phyloP scores from a whole-genome alignment of 139 green algal species.

The Micractinium sp. region DNA sequence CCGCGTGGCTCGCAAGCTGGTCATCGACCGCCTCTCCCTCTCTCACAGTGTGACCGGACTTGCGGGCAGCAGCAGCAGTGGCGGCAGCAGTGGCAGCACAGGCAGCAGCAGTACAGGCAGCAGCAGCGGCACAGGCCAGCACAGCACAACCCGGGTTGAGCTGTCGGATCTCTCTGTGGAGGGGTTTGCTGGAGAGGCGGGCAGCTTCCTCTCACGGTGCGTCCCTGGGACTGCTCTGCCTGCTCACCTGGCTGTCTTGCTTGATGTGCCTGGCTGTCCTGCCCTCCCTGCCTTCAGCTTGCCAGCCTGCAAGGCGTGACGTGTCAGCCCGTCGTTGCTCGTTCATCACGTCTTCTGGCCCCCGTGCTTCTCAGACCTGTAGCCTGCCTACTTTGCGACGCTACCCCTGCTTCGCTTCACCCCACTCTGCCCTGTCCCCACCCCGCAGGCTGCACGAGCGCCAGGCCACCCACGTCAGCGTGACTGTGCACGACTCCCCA shows the following conservation, averaged over 20 bases:
- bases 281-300: not conserved
- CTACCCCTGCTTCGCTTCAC: not conserved
- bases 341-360: too few relatives aligned
- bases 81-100: not conserved
- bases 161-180: constrained; percentile 37
- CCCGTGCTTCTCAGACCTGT: not conserved
- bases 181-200: constrained; percentile 44
- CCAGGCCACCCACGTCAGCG: not conserved
- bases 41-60: not conserved
- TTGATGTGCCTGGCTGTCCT: not conserved
- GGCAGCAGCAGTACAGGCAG: not conserved
- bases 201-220: constrained; percentile 56
- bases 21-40: not conserved
- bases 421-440: not conserved
- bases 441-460: constrained; percentile 30
- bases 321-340: too few relatives aligned
- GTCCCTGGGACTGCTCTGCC: not conserved
- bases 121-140: not conserved
- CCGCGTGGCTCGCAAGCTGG: constrained; percentile 3
- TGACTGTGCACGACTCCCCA: constrained; percentile 4
- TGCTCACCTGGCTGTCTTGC: not conserved
- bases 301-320: not conserved
- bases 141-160: not conserved
- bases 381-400: not conserved
- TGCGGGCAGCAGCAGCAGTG: not conserved